A percentile compares a stretch with the other conserved stretches of the same genome.
Conservation (phyloP, 306 rosid genomes). For the Quercus mongolica region DNA sequence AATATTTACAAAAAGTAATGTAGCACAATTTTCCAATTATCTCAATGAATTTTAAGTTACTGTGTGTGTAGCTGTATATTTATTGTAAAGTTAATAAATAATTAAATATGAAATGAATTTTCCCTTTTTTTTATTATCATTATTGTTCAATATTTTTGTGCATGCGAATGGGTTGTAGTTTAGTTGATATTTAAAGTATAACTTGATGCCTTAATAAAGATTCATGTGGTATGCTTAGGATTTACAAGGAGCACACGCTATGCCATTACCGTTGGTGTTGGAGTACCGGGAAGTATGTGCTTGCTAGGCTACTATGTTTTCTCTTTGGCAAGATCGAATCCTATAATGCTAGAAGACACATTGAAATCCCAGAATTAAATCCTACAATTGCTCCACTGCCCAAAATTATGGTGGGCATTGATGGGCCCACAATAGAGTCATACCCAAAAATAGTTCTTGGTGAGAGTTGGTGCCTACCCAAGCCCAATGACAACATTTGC, state of each 20-base stretch:
- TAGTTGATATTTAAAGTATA: no score
- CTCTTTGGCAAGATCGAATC: constrained; percentile 28
- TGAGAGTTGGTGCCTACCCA: constrained; percentile 38
- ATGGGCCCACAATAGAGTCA: constrained; percentile 49
- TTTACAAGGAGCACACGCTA: constrained; percentile 44
- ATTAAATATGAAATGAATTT: no score
- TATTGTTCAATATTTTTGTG: no score
- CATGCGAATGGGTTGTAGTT: no score
- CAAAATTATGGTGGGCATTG: constrained; percentile 35
- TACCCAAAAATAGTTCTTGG: constrained; percentile 61
- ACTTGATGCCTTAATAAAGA: neutral
- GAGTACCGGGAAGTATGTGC: constrained; percentile 41
- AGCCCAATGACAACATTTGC: constrained; percentile 41
- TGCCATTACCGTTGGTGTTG: constrained; percentile 42
- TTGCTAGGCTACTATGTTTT: constrained; percentile 36
- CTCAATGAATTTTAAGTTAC: no score
- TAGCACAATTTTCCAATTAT: no score
- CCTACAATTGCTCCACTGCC: constrained; percentile 28
- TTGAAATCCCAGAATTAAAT: constrained; percentile 37
- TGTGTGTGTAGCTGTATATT: no score
- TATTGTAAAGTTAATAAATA: no score
- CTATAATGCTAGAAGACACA: neutral
- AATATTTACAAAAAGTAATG: no score
- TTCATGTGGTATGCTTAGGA: constrained; percentile 29
- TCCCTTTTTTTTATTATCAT: no score